Evolutionary conservation across 2,329 filamentous ascomycete genomes (phyloP).

Genomic region (Aspergillus japonicus): DNA sequence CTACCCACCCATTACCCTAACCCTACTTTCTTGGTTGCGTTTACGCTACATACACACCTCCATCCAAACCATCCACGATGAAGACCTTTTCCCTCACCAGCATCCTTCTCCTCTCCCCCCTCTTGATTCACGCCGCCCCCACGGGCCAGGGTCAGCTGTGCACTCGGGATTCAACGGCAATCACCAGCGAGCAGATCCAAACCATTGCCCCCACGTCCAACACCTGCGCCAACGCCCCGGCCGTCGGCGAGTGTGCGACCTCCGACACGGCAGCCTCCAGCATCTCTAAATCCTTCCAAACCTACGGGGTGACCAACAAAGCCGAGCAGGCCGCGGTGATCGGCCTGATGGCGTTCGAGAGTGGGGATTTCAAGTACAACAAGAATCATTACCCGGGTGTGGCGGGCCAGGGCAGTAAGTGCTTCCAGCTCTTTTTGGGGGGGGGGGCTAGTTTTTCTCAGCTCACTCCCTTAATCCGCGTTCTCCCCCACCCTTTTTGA

Average conservation of each 20-base stretch:
- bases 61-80: conserved; percentile 10
- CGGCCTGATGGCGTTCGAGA: conserved; percentile 70
- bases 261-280: conserved; percentile 60
- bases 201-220: conserved; percentile 58
- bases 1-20: background rate
- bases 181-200: conserved; percentile 32
- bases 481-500: too few relatives aligned
- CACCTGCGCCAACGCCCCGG: conserved; percentile 51
- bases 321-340: conserved; percentile 69
- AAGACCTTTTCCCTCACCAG: conserved; percentile 2
- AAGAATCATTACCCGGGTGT: conserved; percentile 17
- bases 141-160: background rate
- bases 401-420: conserved; percentile 18
- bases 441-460: too few relatives aligned
- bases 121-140: conserved; percentile 10
- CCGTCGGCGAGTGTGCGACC: conserved; percentile 62
- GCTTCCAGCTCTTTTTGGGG: background rate
- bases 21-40: background rate
- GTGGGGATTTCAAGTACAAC: conserved; percentile 67
- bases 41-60: too few relatives aligned
- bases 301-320: conserved; percentile 55
- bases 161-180: background rate
- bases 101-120: conserved; percentile 19
- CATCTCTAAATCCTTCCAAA: conserved; percentile 57
- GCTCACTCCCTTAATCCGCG: too few relatives aligned